A percentile compares a stretch with the other conserved stretches of the same genome.
phyloP scores from a whole-genome alignment of 2,329 filamentous ascomycete species.

The Sphaceloma murrayae region DNA sequence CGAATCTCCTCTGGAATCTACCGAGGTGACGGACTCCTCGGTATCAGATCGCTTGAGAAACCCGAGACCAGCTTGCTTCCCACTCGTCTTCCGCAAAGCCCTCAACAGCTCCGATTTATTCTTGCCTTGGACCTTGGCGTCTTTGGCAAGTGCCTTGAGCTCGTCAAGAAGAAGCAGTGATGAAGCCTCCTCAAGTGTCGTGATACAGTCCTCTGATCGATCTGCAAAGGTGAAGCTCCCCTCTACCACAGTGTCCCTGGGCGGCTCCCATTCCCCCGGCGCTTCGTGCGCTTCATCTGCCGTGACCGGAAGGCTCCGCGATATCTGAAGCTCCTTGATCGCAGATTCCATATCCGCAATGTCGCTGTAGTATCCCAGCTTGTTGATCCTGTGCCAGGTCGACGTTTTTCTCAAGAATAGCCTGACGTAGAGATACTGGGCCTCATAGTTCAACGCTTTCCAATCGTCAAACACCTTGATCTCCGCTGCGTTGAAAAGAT shows the following conservation, averaged over 20 bases:
- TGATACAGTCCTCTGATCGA: constrained; percentile 61
- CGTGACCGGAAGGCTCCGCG: constrained; percentile 45
- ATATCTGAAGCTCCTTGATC: constrained; percentile 53
- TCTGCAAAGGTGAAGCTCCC: constrained; percentile 69
- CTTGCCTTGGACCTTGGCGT: constrained; percentile 76
- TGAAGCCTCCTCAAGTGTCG: constrained; percentile 71
- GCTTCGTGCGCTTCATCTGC: constrained; percentile 31
- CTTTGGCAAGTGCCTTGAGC: constrained; percentile 72
- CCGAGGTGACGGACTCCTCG: constrained; percentile 44
- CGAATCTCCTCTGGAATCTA: constrained; percentile 26
- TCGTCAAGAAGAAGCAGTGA: constrained; percentile 78
- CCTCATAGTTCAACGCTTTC: constrained; percentile 65
- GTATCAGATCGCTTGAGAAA: constrained; percentile 58
- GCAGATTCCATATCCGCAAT: constrained; percentile 63
- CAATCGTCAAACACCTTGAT: constrained; percentile 66
- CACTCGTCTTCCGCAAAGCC: constrained; percentile 64
- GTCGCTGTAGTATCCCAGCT: constrained; percentile 71
- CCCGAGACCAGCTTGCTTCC: constrained; percentile 64
- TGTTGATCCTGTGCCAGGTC: constrained; percentile 75
- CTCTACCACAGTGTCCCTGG: constrained; percentile 42
- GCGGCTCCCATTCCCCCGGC: constrained; percentile 42
- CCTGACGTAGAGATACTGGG: constrained; percentile 89
- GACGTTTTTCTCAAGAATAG: constrained; percentile 87
- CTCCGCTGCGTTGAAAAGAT: constrained; percentile 77
- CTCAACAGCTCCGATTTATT: constrained; percentile 73